Evolutionary conservation across 306 rosid genomes (phyloP), one percentile per base, ranked within the genome.

Genomic region (Cyamopsis tetragonoloba): DNA sequence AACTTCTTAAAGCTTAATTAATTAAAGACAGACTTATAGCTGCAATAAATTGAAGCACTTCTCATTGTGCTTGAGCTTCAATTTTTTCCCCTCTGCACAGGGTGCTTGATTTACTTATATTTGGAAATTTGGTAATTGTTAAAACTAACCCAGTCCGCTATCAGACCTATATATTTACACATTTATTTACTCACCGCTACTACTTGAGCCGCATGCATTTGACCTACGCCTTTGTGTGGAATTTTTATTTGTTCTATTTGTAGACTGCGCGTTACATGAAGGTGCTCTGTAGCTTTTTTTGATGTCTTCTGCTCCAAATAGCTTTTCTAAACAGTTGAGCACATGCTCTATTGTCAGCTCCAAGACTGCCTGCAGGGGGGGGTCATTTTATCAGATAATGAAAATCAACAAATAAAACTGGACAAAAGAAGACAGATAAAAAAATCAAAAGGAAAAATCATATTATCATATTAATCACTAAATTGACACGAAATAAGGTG

Each of bases 301-400:
- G 47, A 58, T 41, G 66, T 79, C 80, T 62, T 61, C 80, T 41
- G 75, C 76, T 77, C 67, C 80, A 77, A 78, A 79, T 44, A 86
- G 77, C 70, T 88, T 84, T 66, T 81, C 87, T 19, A 81, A 35
- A 76, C 89, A 89, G 70, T 79, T 64, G 71, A 84, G 71, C 62
- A 87, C 43, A 70, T 86, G 88, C 70, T 80, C 86, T 53, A 86
- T 61, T 70, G 96, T 71, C 72, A 64, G 76, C 56, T 87, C 88
- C 83, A 87, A 64, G 46, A 62, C 75, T 34, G 80, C 64, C 88
- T 77, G 87, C 77, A n/a, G n/a, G n/a, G n/a, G n/a, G n/a, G n/a
- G n/a, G n/a, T n/a, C n/a, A n/a, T n/a, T n/a, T n/a, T n/a, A n/a
- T n/a, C n/a, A n/a, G n/a, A n/a, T n/a, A n/a, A 70, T 10, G 18